Percentiles rank a stretch among this genome's conserved stretches.
Evolutionary conservation across 1,284 basidiomycete genomes (phyloP).

Genomic region (Tremellales sp.): DNA sequence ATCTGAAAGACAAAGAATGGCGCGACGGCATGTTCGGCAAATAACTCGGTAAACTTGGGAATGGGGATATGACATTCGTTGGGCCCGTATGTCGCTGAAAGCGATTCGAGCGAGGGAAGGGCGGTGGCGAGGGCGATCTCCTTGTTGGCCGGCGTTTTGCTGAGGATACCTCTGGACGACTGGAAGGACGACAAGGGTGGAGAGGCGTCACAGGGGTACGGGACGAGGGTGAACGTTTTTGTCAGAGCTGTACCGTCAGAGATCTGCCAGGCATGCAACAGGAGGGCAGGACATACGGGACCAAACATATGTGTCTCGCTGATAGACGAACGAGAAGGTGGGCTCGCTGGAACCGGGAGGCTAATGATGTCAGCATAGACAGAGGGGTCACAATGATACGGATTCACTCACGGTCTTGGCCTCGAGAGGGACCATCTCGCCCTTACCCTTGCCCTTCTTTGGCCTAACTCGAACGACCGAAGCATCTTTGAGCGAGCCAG

Average conservation of each 20-base stretch:
- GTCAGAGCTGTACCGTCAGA: constrained; percentile 46
- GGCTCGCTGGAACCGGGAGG: constrained; percentile 51
- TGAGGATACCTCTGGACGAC: constrained; percentile 53
- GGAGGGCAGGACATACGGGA: constrained; percentile 42
- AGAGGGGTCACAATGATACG: background rate
- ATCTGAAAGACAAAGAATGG: constrained; percentile 96
- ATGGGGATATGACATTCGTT: constrained; percentile 96
- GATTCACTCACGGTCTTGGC: constrained; percentile 55
- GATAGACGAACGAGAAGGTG: constrained; percentile 87
- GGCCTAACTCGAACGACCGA: constrained; percentile 81
- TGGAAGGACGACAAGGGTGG: constrained; percentile 71
- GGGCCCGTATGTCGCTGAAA: constrained; percentile 66
- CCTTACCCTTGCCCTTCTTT: constrained; percentile 78
- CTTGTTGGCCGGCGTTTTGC: constrained; percentile 41
- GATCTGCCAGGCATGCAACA: background rate
- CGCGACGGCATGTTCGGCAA: constrained; percentile 85
- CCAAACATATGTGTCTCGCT: constrained; percentile 89
- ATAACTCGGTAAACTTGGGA: constrained; percentile 81
- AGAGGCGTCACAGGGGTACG: constrained; percentile 77
- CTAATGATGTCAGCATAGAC: constrained; percentile 5
- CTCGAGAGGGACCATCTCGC: constrained; percentile 77
- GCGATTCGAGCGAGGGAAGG: constrained; percentile 49
- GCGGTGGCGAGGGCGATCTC: constrained; percentile 5
- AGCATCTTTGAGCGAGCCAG: constrained; percentile 64
- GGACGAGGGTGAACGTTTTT: constrained; percentile 73